These are phyloP conservation scores for Coleophoma crateriformis DNA, from an alignment of 2,329 filamentous ascomycete species.

Conservation along the genomic window DNA sequence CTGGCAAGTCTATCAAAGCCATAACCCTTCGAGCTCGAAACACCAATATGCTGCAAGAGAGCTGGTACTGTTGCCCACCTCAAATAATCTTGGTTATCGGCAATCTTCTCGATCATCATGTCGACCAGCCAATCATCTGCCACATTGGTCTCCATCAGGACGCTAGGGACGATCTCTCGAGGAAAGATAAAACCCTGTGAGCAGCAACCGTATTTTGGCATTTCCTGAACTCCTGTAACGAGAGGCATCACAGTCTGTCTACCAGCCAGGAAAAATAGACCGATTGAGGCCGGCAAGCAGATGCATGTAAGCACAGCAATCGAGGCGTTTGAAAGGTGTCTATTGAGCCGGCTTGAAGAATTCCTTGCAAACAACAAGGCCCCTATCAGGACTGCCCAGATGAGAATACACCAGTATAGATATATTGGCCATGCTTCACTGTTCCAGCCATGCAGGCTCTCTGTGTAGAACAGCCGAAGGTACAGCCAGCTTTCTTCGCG, in stretches of 20 bases:
- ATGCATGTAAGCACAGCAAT: constrained; percentile 3
- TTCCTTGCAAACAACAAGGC: neutral
- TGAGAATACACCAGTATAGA: constrained; percentile 4
- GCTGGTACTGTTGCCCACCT: constrained; percentile 34
- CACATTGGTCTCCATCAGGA: constrained; percentile 17
- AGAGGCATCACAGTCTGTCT: constrained; percentile 10
- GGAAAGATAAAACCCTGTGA: constrained; percentile 32
- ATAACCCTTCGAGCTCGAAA: constrained; percentile 10
- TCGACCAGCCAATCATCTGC: constrained; percentile 23
- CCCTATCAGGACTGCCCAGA: neutral
- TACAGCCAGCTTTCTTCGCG: constrained; percentile 21
- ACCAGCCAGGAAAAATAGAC: constrained; percentile 11
- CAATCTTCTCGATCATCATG: constrained; percentile 30
- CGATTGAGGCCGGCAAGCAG: constrained; percentile 6
- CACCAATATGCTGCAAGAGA: constrained; percentile 31
- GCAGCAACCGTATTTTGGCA: constrained; percentile 33
- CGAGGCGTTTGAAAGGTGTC: constrained; percentile 1
- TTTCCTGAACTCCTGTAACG: constrained; percentile 23
- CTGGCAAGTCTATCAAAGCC: constrained; percentile 6
- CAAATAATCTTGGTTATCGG: constrained; percentile 19
- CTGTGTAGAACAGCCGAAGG: constrained; percentile 33
- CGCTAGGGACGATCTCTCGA: constrained; percentile 11
- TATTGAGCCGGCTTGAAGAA: neutral
- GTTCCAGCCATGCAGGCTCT: constrained; percentile 33
- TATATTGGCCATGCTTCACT: constrained; percentile 29